Percentiles rank a stretch among this genome's conserved stretches.
These are phyloP conservation scores for Lupinus albus DNA, from an alignment of 306 rosid species.

Conservation along the genomic window DNA sequence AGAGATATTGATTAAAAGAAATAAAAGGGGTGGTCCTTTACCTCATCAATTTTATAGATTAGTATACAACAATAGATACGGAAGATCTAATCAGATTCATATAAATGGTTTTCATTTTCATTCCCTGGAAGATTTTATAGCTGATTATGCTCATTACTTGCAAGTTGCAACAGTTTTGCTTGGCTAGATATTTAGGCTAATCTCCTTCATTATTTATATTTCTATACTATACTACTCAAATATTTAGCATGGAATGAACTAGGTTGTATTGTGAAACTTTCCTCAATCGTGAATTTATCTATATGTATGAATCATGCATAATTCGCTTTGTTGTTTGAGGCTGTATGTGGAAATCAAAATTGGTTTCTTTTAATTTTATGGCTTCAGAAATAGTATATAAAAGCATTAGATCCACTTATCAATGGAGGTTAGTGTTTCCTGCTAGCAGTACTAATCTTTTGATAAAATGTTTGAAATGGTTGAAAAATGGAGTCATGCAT, in stretches of 20 bases:
- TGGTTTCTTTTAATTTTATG: background rate
- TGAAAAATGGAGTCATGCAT: background rate
- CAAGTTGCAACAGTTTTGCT: background rate
- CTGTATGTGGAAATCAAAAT: background rate
- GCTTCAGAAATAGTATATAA: background rate
- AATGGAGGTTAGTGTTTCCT: background rate
- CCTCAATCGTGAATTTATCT: background rate
- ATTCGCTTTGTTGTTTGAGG: background rate
- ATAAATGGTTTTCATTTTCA: background rate
- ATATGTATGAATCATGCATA: slow-evolving; percentile 21
- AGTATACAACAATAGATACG: background rate
- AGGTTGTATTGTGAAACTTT: background rate
- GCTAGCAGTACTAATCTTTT: background rate
- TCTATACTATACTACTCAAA: background rate
- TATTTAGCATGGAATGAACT: background rate
- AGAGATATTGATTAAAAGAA: too few relatives aligned
- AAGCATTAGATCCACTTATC: slow-evolving; percentile 4
- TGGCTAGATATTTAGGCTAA: background rate
- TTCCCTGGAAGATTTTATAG: background rate
- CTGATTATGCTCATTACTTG: background rate
- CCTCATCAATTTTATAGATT: slow-evolving; percentile 26
- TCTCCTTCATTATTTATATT: slow-evolving; percentile 7
- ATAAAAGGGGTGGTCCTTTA: background rate
- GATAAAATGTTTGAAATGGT: background rate
- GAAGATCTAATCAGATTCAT: background rate